Percentiles rank a stretch among this genome's conserved stretches.
These are phyloP conservation scores for Didymella sp. DNA, from an alignment of 2,329 filamentous ascomycete genomes.

Conservation along the genomic window DNA sequence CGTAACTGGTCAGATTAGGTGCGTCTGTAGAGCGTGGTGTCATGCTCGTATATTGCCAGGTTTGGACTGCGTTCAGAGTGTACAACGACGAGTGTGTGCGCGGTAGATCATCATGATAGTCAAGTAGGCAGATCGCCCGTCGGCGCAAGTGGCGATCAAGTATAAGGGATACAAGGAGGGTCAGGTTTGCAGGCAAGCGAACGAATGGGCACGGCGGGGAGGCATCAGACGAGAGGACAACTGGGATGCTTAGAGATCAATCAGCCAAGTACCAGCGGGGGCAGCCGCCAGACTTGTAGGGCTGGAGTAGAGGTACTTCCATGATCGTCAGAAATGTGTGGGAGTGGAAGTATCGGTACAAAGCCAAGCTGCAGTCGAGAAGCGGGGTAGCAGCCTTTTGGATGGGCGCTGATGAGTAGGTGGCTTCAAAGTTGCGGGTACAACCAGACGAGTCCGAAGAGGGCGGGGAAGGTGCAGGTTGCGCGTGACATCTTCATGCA, in stretches of 20 bases:
- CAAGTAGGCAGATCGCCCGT: constrained; percentile 45
- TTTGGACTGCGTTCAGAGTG: constrained; percentile 41
- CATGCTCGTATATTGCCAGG: constrained; percentile 45
- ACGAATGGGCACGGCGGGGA: constrained; percentile 43
- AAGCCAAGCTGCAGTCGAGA: constrained; percentile 38
- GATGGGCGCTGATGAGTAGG: constrained; percentile 37
- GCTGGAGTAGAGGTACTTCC: constrained; percentile 39
- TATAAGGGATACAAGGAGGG: constrained; percentile 50
- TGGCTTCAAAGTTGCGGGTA: constrained; percentile 46
- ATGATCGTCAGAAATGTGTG: constrained; percentile 11
- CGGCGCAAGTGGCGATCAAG: constrained; percentile 49
- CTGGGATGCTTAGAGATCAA: constrained; percentile 40
- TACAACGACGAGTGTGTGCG: constrained; percentile 40
- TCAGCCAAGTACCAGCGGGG: constrained; percentile 43
- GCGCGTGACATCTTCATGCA: constrained; percentile 46
- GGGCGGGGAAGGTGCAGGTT: constrained; percentile 39
- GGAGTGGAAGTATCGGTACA: constrained; percentile 39
- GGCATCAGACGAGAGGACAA: constrained; percentile 43
- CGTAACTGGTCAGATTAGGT: constrained; percentile 40
- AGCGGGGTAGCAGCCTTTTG: constrained; percentile 43
- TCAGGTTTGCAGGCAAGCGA: constrained; percentile 44
- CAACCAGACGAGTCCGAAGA: constrained; percentile 34
- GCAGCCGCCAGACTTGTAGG: constrained; percentile 26
- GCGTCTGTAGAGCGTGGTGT: constrained; percentile 39
- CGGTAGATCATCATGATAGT: constrained; percentile 50